Conservation (phyloP, 768 basidiomycete genomes). For the Collybiopsis luxurians region DNA sequence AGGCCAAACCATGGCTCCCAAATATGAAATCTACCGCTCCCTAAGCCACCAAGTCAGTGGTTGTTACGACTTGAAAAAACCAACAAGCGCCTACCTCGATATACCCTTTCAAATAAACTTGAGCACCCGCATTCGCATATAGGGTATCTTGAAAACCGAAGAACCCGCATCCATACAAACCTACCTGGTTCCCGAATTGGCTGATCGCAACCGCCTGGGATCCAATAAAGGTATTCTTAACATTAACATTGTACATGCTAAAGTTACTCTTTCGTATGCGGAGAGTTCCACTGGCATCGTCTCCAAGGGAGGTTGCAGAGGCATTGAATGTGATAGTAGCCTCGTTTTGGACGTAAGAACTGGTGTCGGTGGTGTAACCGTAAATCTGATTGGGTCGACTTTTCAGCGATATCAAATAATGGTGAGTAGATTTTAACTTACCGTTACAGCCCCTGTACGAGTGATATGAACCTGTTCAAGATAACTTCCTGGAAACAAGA, state of each 20-base stretch:
- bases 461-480: conserved; percentile 43
- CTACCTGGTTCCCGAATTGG: conserved; percentile 44
- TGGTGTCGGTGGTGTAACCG: conserved; percentile 41
- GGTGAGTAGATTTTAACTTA: conserved; percentile 7
- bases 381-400: conserved; percentile 34
- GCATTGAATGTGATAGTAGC: conserved; percentile 37
- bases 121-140: conserved; percentile 42
- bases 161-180: conserved; percentile 44
- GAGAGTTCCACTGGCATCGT: conserved; percentile 48
- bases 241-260: conserved; percentile 48
- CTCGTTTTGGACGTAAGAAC: conserved; percentile 36
- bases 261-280: conserved; percentile 47
- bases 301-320: conserved; percentile 31
- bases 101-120: conserved; percentile 44
- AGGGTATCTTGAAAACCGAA: conserved; percentile 49
- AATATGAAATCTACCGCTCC: conserved; percentile 53
- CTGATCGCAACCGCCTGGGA: conserved; percentile 49
- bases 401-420: no score
- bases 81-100: conserved; percentile 36
- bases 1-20: conserved; percentile 40
- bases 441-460: conserved; percentile 41
- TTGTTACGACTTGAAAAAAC: no score
- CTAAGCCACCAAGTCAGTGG: no score
- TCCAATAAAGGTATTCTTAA: conserved; percentile 42
- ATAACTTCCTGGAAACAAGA: conserved; percentile 48